Percentiles rank a stretch among this genome's conserved stretches.
These are phyloP conservation scores for Triticum timopheevii DNA, from an alignment of 176 grass and related monocot genomes.

Conservation along the genomic window DNA sequence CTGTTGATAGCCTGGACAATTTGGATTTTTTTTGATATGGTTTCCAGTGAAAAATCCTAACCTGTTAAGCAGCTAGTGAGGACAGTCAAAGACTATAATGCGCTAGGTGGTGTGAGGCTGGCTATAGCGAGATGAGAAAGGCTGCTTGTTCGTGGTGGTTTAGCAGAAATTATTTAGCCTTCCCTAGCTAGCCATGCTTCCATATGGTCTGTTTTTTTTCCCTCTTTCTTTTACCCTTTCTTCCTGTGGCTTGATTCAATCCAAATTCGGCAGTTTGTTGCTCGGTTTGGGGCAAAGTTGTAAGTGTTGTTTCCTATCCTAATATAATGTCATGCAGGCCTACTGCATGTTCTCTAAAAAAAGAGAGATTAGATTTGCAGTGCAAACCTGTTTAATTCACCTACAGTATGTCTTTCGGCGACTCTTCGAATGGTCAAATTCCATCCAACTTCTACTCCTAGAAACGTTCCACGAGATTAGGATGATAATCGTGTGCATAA, in stretches of 20 bases:
- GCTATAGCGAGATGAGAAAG: background rate
- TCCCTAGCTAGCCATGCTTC: background rate
- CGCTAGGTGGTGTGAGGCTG: background rate
- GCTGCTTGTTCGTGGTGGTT: background rate
- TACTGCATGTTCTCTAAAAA: background rate
- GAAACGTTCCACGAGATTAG: background rate
- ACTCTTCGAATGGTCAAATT: conserved; percentile 12
- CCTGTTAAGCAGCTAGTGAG: background rate
- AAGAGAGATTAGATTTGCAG: conserved; percentile 9
- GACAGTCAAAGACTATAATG: background rate
- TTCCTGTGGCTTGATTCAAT: background rate
- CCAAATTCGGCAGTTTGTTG: background rate
- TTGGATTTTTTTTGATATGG: background rate
- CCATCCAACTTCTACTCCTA: background rate
- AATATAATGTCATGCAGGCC: background rate
- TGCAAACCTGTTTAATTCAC: conserved; percentile 3
- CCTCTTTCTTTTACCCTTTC: background rate
- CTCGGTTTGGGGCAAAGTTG: background rate
- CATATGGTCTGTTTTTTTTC: background rate
- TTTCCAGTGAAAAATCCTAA: background rate
- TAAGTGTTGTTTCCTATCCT: background rate
- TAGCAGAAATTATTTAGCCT: background rate
- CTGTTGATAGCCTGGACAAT: background rate
- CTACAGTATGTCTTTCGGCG: background rate
- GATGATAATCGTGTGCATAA: conserved; percentile 2